A percentile compares a stretch with the other conserved stretches of the same genome.
Conservation (phyloP, 2,329 filamentous ascomycete species). For the Talaromyces piceae region DNA sequence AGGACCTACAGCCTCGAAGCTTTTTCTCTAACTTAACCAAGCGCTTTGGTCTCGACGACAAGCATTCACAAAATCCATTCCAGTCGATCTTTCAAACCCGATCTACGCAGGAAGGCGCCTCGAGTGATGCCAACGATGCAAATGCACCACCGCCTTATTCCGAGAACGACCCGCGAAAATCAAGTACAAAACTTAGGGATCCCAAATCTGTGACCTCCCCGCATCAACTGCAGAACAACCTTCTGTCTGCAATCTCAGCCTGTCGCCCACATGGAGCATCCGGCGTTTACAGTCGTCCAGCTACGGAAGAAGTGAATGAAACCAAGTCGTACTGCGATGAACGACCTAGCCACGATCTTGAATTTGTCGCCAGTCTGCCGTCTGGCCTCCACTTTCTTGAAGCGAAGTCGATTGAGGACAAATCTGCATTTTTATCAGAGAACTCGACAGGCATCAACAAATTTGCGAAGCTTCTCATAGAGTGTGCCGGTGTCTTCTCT, state of each 20-base stretch:
- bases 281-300: slow-evolving; percentile 63
- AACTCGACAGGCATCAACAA: slow-evolving; percentile 57
- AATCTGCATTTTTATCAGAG: slow-evolving; percentile 51
- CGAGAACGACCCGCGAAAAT: slow-evolving; percentile 21
- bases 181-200: slow-evolving; percentile 23
- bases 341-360: slow-evolving; percentile 64
- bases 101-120: slow-evolving; percentile 16
- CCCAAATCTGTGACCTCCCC: slow-evolving; percentile 26
- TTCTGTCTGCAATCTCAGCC: slow-evolving; percentile 70
- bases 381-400: slow-evolving; percentile 70
- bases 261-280: slow-evolving; percentile 70
- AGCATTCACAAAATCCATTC: slow-evolving; percentile 11
- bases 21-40: slow-evolving; percentile 63
- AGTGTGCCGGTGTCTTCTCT: slow-evolving; percentile 65
- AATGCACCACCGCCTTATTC: slow-evolving; percentile 35
- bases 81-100: slow-evolving; percentile 26
- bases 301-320: slow-evolving; percentile 68
- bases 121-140: slow-evolving; percentile 15
- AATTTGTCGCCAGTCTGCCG: slow-evolving; percentile 60
- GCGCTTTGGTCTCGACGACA: slow-evolving; percentile 59
- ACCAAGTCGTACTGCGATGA: slow-evolving; percentile 81
- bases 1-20: slow-evolving; percentile 43
- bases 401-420: slow-evolving; percentile 46
- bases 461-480: slow-evolving; percentile 63
- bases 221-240: slow-evolving; percentile 40